Conservation (phyloP, 169 alveolate genomes). For the Eimeria falciformis region DNA sequence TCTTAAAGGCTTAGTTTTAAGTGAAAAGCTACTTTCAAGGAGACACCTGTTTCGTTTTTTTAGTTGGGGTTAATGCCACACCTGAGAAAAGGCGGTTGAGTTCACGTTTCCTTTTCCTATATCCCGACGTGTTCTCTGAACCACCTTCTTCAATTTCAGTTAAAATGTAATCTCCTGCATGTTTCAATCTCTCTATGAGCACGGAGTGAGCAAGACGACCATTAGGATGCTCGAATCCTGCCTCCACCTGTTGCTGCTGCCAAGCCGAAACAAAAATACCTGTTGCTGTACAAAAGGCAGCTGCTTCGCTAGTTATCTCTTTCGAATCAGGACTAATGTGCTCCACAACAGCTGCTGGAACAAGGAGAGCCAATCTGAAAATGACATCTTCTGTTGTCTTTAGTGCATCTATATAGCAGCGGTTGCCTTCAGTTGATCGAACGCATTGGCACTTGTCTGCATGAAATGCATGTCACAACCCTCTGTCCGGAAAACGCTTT, state of each 20-base stretch:
- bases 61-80: background rate
- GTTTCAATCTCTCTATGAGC: conserved; percentile 41
- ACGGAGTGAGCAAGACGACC: conserved; percentile 59
- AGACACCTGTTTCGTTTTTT: background rate
- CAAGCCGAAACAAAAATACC: conserved; percentile 73
- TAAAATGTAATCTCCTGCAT: conserved; percentile 1
- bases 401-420: conserved; percentile 70
- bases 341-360: conserved; percentile 58
- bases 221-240: conserved; percentile 69
- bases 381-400: conserved; percentile 69
- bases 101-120: conserved; percentile 4
- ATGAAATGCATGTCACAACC: background rate
- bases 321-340: background rate
- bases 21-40: background rate
- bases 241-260: conserved; percentile 78
- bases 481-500: background rate
- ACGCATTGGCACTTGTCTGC: conserved; percentile 59
- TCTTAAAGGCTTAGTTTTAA: background rate
- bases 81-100: conserved; percentile 24
- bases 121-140: conserved; percentile 11
- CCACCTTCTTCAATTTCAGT: conserved; percentile 35
- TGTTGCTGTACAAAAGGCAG: conserved; percentile 74
- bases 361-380: conserved; percentile 67
- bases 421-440: conserved; percentile 41
- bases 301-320: conserved; percentile 53